Conservation (phyloP, 441 rosid genomes). For the Macaranga tanarius region DNA sequence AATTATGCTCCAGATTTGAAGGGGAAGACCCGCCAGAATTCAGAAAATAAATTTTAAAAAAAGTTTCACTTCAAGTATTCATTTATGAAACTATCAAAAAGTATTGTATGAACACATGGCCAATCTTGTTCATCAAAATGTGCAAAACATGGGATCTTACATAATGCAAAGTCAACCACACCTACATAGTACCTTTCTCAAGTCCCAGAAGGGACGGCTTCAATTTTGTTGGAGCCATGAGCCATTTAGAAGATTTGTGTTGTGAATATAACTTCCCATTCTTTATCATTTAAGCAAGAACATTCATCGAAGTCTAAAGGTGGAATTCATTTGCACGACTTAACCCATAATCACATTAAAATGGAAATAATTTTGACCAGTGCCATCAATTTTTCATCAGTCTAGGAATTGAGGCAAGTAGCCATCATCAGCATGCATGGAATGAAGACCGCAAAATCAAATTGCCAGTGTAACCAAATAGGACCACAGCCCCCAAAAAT, state of each 20-base stretch:
- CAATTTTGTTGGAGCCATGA: background rate
- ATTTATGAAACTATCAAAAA: background rate
- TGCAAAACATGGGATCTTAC: background rate
- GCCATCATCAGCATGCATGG: background rate
- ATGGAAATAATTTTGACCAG: background rate
- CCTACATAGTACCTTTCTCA: background rate
- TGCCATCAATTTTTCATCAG: background rate
- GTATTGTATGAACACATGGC: background rate
- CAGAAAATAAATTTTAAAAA: background rate
- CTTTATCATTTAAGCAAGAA: conserved; percentile 3
- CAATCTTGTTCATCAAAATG: background rate
- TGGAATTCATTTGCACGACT: background rate
- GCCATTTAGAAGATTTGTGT: background rate
- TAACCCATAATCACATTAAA: background rate
- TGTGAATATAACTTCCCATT: conserved; percentile 8
- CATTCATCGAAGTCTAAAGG: background rate
- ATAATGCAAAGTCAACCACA: background rate
- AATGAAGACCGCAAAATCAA: background rate
- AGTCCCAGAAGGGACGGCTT: background rate
- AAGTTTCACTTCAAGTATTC: background rate
- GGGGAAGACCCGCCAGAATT: background rate
- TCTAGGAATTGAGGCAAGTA: too few relatives aligned
- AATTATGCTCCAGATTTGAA: background rate
- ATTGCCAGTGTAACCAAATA: background rate
- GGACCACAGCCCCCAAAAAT: background rate